A percentile compares a stretch with the other conserved stretches of the same genome.
Conservation (phyloP, 2,329 filamentous ascomycete genomes). For the Zasmidium citrigriseum region DNA sequence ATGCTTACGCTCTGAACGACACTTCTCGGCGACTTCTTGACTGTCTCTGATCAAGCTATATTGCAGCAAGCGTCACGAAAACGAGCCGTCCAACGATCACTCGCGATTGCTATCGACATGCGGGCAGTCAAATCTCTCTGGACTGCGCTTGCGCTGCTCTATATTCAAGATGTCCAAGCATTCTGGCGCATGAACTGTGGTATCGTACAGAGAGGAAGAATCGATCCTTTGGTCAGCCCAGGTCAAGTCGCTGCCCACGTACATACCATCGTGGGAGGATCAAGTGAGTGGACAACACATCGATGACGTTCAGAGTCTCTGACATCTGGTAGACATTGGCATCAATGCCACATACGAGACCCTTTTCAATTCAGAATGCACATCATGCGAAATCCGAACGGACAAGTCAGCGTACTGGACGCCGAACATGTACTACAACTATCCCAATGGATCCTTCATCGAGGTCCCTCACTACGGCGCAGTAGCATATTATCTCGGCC, state of each 20-base stretch:
- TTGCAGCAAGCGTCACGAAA: conserved; percentile 1
- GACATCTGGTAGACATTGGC: conserved; percentile 53
- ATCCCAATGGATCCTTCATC: conserved; percentile 36
- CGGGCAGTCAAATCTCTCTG: conserved; percentile 1
- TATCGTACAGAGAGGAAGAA: conserved; percentile 36
- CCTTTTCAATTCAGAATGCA: conserved; percentile 60
- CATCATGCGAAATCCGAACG: conserved; percentile 35
- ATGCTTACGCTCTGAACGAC: conserved; percentile 2
- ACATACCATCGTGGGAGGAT: conserved; percentile 37
- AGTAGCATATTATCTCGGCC: conserved; percentile 70
- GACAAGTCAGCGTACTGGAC: conserved; percentile 43
- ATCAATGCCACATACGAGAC: conserved; percentile 62
- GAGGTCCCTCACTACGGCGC: conserved; percentile 63
- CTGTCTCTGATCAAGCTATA: neutral
- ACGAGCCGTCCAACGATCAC: neutral
- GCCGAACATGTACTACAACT: conserved; percentile 38
- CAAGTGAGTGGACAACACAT: conserved; percentile 26
- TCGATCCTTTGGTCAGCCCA: conserved; percentile 39
- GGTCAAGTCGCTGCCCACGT: conserved; percentile 34
- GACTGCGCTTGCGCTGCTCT: conserved; percentile 12
- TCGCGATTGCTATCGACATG: conserved; percentile 11
- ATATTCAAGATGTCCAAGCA: conserved; percentile 28
- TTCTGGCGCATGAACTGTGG: conserved; percentile 40
- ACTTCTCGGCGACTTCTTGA: neutral
- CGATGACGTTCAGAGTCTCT: neutral